A percentile compares a stretch with the other conserved stretches of the same genome.
phyloP scores from a whole-genome alignment of 306 rosid genomes.

The Quercus wislizeni region DNA sequence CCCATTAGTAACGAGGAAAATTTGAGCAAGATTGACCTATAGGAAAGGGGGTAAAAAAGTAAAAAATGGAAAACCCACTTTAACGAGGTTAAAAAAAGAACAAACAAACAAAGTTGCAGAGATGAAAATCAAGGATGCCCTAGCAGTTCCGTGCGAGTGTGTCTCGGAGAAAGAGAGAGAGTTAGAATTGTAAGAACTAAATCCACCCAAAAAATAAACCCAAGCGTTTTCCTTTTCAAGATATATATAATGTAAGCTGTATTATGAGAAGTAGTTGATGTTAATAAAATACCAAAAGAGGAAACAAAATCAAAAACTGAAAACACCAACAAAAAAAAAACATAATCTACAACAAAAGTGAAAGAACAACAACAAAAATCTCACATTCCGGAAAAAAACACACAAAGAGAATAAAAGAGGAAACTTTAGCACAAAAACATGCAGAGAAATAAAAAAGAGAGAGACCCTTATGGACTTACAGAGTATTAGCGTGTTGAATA shows the following conservation, averaged over 20 bases:
- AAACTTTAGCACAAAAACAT: background rate
- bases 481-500: slow-evolving; percentile 94
- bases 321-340: slow-evolving; percentile 1
- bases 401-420: background rate
- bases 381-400: background rate
- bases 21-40: background rate
- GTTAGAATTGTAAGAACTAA: background rate
- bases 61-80: no score
- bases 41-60: background rate
- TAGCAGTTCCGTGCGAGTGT: no score
- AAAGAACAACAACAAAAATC: slow-evolving; percentile 1
- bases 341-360: slow-evolving; percentile 1
- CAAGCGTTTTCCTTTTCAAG: background rate
- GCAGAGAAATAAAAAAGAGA: background rate
- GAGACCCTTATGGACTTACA: slow-evolving; percentile 45
- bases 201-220: background rate
- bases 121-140: background rate
- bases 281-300: background rate
- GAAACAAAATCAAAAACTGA: background rate
- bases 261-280: background rate
- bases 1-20: background rate
- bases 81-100: background rate
- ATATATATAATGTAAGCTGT: background rate
- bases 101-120: background rate
- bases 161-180: background rate